These are phyloP conservation scores for Aureobasidium sp. DNA, from an alignment of 2,329 filamentous ascomycete species.

Conservation along the genomic window DNA sequence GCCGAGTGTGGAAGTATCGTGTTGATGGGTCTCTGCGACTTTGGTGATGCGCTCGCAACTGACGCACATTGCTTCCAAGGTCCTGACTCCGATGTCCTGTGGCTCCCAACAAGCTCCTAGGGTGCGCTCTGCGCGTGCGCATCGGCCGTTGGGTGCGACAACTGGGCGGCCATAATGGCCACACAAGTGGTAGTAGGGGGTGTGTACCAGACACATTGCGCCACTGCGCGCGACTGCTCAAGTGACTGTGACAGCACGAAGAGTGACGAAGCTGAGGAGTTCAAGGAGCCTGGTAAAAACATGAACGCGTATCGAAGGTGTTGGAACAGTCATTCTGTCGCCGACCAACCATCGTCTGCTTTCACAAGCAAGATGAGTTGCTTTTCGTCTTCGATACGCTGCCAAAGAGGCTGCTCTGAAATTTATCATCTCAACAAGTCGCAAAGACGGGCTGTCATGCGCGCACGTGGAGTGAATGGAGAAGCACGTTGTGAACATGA, in stretches of 20 bases:
- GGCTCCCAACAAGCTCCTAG: slow-evolving; percentile 1
- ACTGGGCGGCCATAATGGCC: neutral
- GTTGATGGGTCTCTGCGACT: neutral
- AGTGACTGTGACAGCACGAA: neutral
- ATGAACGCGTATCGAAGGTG: neutral
- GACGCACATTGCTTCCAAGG: neutral
- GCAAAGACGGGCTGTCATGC: too few relatives aligned
- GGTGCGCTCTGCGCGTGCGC: neutral
- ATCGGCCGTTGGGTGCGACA: neutral
- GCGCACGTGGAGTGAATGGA: neutral
- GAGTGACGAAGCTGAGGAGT: neutral
- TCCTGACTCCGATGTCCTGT: neutral
- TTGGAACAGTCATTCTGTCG: neutral
- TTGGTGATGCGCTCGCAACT: neutral
- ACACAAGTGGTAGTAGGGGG: slow-evolving; percentile 5
- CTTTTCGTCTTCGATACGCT: neutral
- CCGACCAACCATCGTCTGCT: neutral
- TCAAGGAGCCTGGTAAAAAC: neutral
- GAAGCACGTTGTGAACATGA: neutral
- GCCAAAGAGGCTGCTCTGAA: neutral
- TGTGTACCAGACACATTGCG: slow-evolving; percentile 3
- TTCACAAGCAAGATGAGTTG: neutral
- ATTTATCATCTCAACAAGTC: too few relatives aligned
- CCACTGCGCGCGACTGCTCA: neutral
- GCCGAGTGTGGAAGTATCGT: neutral